Base-by-base conservation (phyloP, 257 asterid genomes). In the Echites panduratus region DNA sequence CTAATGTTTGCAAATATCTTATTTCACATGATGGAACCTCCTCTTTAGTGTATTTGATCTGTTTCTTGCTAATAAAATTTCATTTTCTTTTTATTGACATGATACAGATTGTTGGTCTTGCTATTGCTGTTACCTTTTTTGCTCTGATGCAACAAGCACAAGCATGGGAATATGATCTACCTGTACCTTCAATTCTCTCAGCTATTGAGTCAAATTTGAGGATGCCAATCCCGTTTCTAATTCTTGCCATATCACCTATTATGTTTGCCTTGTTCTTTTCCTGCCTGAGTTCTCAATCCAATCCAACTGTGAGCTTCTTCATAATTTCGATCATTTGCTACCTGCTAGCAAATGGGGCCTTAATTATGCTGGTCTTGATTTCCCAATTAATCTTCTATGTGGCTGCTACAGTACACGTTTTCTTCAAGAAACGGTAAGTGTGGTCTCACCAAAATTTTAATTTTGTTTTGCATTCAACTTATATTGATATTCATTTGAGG, bases 61-160 rank as follows among this genome's bases (percentile, higher is more conserved):
- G 17, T 45, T 75, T 73, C 53, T 49, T 66, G 44, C 58, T 77
- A 75, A 75, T 68, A 68, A 64, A 43, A 49, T 74, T 81, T 82
- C 52, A 78, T 70, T 85, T 78, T 79, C 68, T 77, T 64, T 68
- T 73, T 63, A 69, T 79, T 78, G 73, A 66, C 41, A 6, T 62
- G 48, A 9, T 76, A 70, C 80, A 76, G 80, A 50, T 70, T 76
- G 10, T 32, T 75, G 79, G 76, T 73, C 63, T 73, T 71, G 68
- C 75, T 79, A 56, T 90, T 70, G 91, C 99, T 73, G 91, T 89
- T 68, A 85, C 84, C 57, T 87, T 90, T 84, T 95, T 90, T 13
- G 96, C 96, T 85, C 87, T 92, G 80, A 92, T 89, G 96, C 86
- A 90, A 81, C 99, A 92, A 87, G 91, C 98, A 44, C 76, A 85